A percentile compares a stretch with the other conserved stretches of the same genome.
phyloP scores from a whole-genome alignment of 1,139 yeast species.

The Candida frijolesensis region DNA sequence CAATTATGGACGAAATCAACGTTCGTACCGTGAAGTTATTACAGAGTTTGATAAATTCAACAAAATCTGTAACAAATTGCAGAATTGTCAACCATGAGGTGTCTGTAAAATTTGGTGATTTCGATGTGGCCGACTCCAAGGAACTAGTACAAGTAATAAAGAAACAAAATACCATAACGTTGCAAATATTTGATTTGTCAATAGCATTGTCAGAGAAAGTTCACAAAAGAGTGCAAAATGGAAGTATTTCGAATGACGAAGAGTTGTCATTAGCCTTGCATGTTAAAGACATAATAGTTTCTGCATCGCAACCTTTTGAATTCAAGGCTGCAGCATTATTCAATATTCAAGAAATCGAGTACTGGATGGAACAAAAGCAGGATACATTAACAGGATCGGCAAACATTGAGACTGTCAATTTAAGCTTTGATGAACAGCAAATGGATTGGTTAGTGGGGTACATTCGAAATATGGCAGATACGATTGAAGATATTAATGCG shows the following conservation, averaged over 20 bases:
- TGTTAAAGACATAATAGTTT: conserved; percentile 27
- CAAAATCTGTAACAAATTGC: conserved; percentile 43
- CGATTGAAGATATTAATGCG: conserved; percentile 24
- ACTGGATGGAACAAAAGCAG: conserved; percentile 44
- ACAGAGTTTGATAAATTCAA: conserved; percentile 34
- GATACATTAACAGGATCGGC: conserved; percentile 33
- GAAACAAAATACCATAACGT: conserved; percentile 24
- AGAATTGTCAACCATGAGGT: conserved; percentile 56
- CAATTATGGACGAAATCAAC: conserved; percentile 67
- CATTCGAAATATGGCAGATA: conserved; percentile 19
- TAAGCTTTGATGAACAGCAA: conserved; percentile 36
- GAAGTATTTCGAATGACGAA: conserved; percentile 5
- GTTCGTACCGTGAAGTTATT: conserved; percentile 54
- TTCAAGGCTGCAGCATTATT: conserved; percentile 26
- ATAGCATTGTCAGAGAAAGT: conserved; percentile 30
- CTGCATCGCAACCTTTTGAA: conserved; percentile 26
- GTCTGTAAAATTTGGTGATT: conserved; percentile 47
- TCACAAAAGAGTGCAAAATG: conserved; percentile 14
- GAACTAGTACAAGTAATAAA: conserved; percentile 21
- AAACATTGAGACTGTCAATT: conserved; percentile 32
- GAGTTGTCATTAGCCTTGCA: conserved; percentile 33
- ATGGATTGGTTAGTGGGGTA: conserved; percentile 41
- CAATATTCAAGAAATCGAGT: conserved; percentile 33
- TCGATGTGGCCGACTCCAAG: conserved; percentile 20
- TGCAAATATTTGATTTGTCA: conserved; percentile 40